A percentile compares a stretch with the other conserved stretches of the same genome.
These are phyloP conservation scores for Podaxis pistillaris DNA, from an alignment of 768 basidiomycete species.

Conservation along the genomic window DNA sequence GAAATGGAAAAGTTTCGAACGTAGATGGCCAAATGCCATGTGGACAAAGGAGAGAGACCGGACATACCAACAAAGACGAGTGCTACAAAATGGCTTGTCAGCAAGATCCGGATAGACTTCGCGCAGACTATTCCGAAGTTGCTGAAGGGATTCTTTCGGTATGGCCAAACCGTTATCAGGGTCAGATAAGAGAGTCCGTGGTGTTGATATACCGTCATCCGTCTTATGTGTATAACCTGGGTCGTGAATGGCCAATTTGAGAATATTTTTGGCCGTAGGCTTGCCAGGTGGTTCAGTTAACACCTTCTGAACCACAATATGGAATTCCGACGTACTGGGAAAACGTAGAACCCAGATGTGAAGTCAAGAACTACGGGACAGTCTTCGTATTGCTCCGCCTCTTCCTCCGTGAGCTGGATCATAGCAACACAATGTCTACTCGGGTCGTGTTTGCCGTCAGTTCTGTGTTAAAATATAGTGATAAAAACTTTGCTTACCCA, in stretches of 20 bases:
- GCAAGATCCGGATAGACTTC: conserved; percentile 77
- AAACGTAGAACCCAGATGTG: conserved; percentile 72
- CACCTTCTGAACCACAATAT: background rate
- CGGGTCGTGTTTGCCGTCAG: conserved; percentile 3
- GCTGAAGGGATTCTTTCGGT: conserved; percentile 51
- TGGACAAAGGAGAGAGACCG: conserved; percentile 9
- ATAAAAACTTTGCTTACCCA: conserved; percentile 51
- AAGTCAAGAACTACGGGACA: conserved; percentile 77
- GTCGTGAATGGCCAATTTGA: conserved; percentile 80
- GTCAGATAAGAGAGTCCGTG: conserved; percentile 70
- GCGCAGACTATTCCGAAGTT: conserved; percentile 50
- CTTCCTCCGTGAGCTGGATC: conserved; percentile 71
- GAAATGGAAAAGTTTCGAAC: background rate
- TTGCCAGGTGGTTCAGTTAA: conserved; percentile 24
- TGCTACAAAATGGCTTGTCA: conserved; percentile 64
- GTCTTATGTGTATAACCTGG: conserved; percentile 65
- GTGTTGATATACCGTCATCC: conserved; percentile 58
- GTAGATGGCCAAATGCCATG: background rate
- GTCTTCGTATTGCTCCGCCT: conserved; percentile 57
- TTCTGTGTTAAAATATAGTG: background rate
- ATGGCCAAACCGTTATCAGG: conserved; percentile 59
- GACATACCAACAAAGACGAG: conserved; percentile 85
- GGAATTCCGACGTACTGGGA: conserved; percentile 57
- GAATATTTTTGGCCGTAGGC: conserved; percentile 65
- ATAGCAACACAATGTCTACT: conserved; percentile 76